Percentiles rank a stretch among this genome's conserved stretches.
Evolutionary conservation across 2,329 filamentous ascomycete genomes (phyloP).

Genomic region (Gnomoniopsis smithogilvyi): DNA sequence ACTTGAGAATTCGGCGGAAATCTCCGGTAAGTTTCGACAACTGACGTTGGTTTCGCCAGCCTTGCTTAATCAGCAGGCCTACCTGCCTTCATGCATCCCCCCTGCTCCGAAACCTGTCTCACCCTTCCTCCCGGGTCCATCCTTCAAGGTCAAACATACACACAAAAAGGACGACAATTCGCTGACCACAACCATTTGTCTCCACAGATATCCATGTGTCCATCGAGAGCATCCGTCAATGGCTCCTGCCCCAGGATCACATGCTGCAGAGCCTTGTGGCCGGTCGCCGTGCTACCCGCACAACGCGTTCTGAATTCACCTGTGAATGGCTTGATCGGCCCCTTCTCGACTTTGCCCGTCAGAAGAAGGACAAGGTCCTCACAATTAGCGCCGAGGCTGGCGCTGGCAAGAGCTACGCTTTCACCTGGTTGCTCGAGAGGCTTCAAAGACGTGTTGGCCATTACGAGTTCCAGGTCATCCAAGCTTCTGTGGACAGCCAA

Average conservation of each 20-base stretch:
- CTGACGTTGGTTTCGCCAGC: not conserved
- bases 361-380: constrained; percentile 15
- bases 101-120: constrained; percentile 1
- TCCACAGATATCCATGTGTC: constrained; percentile 16
- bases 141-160: not conserved
- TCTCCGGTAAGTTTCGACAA: constrained; percentile 13
- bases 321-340: constrained; percentile 19
- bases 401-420: constrained; percentile 17
- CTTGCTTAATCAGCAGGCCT: constrained; percentile 14
- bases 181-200: constrained; percentile 4
- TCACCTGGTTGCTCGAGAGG: constrained; percentile 17
- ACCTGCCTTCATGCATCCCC: constrained; percentile 13
- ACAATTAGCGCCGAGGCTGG: constrained; percentile 18
- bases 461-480: constrained; percentile 18
- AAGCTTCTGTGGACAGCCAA: constrained; percentile 18
- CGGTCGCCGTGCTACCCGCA: constrained; percentile 14
- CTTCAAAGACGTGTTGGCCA: constrained; percentile 17
- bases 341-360: constrained; percentile 16
- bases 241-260: constrained; percentile 18
- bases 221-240: constrained; percentile 19
- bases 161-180: not conserved
- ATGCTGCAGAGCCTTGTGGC: constrained; percentile 16
- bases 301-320: constrained; percentile 17
- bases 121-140: constrained; percentile 3
- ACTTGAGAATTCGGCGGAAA: constrained; percentile 18